Evolutionary conservation across 148 eudicot genomes (phyloP).

Genomic region (Nepenthes gracilis): DNA sequence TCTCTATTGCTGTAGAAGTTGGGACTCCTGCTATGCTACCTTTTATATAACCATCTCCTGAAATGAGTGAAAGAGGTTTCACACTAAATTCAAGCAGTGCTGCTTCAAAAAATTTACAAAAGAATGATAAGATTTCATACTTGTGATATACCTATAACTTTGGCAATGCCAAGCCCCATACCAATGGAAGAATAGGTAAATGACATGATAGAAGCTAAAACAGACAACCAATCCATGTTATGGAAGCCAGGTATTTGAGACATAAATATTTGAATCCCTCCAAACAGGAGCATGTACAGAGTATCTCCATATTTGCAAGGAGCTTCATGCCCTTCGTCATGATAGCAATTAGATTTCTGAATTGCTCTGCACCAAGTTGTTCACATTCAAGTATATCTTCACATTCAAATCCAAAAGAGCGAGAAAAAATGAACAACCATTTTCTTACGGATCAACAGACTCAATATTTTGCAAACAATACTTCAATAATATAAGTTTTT

Average conservation of each 20-base stretch:
- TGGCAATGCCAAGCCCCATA: slow-evolving; percentile 57
- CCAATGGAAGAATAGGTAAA: slow-evolving; percentile 66
- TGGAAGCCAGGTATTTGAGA: slow-evolving; percentile 80
- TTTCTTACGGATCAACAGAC: no score
- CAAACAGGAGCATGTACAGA: slow-evolving; percentile 58
- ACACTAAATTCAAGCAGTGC: no score
- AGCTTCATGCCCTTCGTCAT: slow-evolving; percentile 54
- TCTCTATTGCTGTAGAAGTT: slow-evolving; percentile 36
- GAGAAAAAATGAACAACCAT: neutral
- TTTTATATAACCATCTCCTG: slow-evolving; percentile 59
- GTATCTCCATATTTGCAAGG: slow-evolving; percentile 35
- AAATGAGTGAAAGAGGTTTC: slow-evolving; percentile 1
- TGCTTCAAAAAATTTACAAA: no score
- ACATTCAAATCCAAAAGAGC: neutral
- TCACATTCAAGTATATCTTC: neutral
- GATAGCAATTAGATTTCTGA: slow-evolving; percentile 68
- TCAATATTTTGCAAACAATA: no score
- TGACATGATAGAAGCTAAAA: slow-evolving; percentile 74
- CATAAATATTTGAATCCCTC: slow-evolving; percentile 44
- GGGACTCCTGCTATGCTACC: slow-evolving; percentile 64
- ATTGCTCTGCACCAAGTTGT: slow-evolving; percentile 50
- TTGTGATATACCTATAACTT: slow-evolving; percentile 37
- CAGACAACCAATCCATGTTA: slow-evolving; percentile 63
- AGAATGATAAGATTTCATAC: no score
- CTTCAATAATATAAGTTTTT: no score